A percentile compares a stretch with the other conserved stretches of the same genome.
phyloP scores from a whole-genome alignment of 148 eudicot genomes.

The Limonium bicolor region DNA sequence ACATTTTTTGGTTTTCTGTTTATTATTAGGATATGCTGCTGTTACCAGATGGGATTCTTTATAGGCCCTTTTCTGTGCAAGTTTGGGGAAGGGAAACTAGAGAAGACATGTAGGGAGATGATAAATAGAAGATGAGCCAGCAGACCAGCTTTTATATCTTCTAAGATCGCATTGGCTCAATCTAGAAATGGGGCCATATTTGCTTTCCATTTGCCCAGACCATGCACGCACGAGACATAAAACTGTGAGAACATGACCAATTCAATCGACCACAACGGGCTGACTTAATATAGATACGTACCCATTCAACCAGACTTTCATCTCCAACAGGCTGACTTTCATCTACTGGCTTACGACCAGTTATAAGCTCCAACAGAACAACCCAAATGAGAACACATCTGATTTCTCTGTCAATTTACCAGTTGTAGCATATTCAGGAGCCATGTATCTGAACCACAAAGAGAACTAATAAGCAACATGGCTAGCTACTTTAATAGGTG shows the following conservation, averaged over 20 bases:
- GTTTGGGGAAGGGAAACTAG: too few species aligned
- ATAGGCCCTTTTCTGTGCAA: too few species aligned
- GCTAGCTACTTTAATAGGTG: background rate
- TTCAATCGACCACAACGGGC: background rate
- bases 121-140: too few species aligned
- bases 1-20: too few species aligned
- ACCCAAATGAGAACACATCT: slow-evolving; percentile 83
- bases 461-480: slow-evolving; percentile 1
- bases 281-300: slow-evolving; percentile 15
- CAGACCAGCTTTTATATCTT: too few species aligned
- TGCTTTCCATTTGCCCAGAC: too few species aligned
- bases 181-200: too few species aligned
- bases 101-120: too few species aligned
- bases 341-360: slow-evolving; percentile 87
- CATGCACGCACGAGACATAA: too few species aligned
- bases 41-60: too few species aligned
- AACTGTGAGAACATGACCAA: background rate
- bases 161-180: too few species aligned
- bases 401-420: slow-evolving; percentile 96
- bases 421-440: slow-evolving; percentile 89
- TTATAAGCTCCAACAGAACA: slow-evolving; percentile 86
- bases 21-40: too few species aligned
- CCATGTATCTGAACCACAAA: slow-evolving; percentile 58
- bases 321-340: slow-evolving; percentile 59
- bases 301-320: slow-evolving; percentile 92